phyloP scores from a whole-genome alignment of 1,139 yeast genomes.

The Diutina pseudorugosa region DNA sequence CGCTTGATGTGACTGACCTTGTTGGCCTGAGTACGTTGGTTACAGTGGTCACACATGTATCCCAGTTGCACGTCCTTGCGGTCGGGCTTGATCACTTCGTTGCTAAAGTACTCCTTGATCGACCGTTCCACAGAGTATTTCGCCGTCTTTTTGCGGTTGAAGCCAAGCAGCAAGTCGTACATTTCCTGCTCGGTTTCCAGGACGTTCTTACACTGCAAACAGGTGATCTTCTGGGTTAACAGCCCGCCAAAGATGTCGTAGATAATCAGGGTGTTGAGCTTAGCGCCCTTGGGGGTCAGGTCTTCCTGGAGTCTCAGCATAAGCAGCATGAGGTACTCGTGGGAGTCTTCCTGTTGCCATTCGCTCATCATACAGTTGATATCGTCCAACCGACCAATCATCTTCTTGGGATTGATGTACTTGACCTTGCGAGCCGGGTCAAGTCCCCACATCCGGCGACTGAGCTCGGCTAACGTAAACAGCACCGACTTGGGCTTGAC shows the following conservation, averaged over 20 bases:
- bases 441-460: conserved; percentile 46
- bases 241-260: conserved; percentile 94
- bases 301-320: conserved; percentile 86
- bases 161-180: conserved; percentile 76
- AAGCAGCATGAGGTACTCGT: conserved; percentile 89
- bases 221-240: conserved; percentile 71
- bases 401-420: conserved; percentile 59
- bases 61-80: conserved; percentile 48
- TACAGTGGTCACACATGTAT: conserved; percentile 82
- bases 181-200: conserved; percentile 91
- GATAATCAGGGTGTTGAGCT: conserved; percentile 67
- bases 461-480: conserved; percentile 58
- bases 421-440: conserved; percentile 12
- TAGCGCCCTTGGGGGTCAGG: conserved; percentile 76
- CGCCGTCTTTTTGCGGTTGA: conserved; percentile 31
- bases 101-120: conserved; percentile 65
- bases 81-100: conserved; percentile 62
- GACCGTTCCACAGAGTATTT: not conserved
- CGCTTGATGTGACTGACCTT: conserved; percentile 64
- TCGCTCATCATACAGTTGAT: conserved; percentile 94
- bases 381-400: conserved; percentile 64
- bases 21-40: conserved; percentile 61
- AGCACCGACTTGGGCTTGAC: conserved; percentile 42
- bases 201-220: conserved; percentile 66
- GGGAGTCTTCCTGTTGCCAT: conserved; percentile 97